Conservation (phyloP, 2,329 filamentous ascomycete genomes). For the Penicillium sp. region DNA sequence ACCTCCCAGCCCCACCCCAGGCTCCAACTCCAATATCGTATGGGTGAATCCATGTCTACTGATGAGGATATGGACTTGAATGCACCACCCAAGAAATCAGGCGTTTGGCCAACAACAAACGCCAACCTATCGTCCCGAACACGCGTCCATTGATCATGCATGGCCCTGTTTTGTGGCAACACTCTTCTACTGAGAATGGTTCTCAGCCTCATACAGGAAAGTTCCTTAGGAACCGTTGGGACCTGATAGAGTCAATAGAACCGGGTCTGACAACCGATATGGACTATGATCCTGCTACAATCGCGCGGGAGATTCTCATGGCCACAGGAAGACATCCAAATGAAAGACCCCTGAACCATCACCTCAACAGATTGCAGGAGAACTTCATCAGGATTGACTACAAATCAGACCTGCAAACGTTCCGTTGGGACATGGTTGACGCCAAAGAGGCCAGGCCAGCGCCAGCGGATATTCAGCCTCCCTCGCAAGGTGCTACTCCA, state of each 20-base stretch:
- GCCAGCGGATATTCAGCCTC: too few relatives aligned
- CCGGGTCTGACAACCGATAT: slow-evolving; percentile 41
- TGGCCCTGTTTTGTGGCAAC: background rate
- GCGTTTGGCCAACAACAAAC: background rate
- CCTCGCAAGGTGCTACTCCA: too few relatives aligned
- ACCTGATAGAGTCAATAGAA: slow-evolving; percentile 49
- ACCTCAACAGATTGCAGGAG: slow-evolving; percentile 54
- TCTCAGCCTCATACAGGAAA: slow-evolving; percentile 5
- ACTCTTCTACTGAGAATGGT: background rate
- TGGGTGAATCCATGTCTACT: too few relatives aligned
- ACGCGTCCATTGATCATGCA: background rate
- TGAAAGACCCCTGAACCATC: slow-evolving; percentile 60
- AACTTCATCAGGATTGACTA: slow-evolving; percentile 47
- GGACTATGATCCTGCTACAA: slow-evolving; percentile 62
- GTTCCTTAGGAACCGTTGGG: slow-evolving; percentile 31
- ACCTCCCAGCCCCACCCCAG: too few relatives aligned
- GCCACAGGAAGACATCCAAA: slow-evolving; percentile 63
- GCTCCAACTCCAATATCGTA: too few relatives aligned
- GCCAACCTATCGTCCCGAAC: background rate
- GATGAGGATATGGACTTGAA: too few relatives aligned
- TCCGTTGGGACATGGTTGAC: slow-evolving; percentile 65
- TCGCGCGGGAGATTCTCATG: slow-evolving; percentile 65
- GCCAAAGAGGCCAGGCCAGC: too few relatives aligned
- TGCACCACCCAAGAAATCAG: background rate
- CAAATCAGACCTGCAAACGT: slow-evolving; percentile 57